phyloP scores from a whole-genome alignment of 352 stramenopile genomes.

The Pythium rishiriense region DNA sequence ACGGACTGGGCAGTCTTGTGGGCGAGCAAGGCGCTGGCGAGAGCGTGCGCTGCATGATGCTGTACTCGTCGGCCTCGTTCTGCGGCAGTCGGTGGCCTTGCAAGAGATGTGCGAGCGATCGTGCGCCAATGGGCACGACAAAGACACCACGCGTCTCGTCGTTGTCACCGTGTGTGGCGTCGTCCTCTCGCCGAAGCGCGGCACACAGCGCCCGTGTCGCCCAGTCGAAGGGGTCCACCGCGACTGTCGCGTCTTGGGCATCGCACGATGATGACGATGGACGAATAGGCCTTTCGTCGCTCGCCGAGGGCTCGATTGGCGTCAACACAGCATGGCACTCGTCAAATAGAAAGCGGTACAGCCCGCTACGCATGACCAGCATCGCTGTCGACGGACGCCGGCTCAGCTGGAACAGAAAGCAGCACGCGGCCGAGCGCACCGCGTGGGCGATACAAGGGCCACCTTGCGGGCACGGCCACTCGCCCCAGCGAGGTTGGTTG shows the following conservation, averaged over 20 bases:
- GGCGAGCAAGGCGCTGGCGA: not conserved
- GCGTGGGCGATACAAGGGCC: not conserved
- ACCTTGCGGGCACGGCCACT: conserved; percentile 5
- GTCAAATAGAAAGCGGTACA: conserved; percentile 45
- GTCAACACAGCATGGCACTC: conserved; percentile 18
- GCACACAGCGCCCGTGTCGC: conserved; percentile 17
- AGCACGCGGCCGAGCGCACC: conserved; percentile 24
- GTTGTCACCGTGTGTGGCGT: conserved; percentile 15
- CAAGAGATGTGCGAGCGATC: conserved; percentile 42
- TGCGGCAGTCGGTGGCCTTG: conserved; percentile 33
- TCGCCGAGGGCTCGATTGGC: not conserved
- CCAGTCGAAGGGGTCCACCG: conserved; percentile 67
- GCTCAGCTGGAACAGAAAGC: conserved; percentile 46
- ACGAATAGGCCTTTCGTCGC: not conserved
- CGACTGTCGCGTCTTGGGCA: conserved; percentile 39
- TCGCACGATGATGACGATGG: conserved; percentile 20
- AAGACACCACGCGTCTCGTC: too few species aligned
- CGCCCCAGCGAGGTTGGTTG: conserved; percentile 2
- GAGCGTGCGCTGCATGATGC: not conserved
- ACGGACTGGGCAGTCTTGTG: not conserved
- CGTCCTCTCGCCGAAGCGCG: conserved; percentile 23
- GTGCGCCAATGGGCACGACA: conserved; percentile 42
- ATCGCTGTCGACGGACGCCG: conserved; percentile 32
- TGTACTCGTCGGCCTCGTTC: conserved; percentile 51
- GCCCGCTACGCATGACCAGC: conserved; percentile 39